These are phyloP conservation scores for Arctium minus DNA, from an alignment of 129 eudicot species.

Conservation along the genomic window DNA sequence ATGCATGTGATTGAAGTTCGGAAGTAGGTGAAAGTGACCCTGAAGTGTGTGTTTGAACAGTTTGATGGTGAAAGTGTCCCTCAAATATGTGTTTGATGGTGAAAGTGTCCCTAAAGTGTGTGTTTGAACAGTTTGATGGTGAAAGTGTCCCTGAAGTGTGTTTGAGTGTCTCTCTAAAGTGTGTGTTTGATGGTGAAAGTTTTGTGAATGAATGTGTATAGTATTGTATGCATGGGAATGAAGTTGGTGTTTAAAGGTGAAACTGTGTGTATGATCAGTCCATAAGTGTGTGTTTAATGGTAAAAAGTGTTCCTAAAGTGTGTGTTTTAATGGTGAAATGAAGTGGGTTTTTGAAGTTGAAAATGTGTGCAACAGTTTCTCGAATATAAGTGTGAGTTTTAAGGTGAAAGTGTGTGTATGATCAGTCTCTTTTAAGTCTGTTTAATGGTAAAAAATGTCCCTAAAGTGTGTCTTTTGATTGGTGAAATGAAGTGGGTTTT, in stretches of 20 bases:
- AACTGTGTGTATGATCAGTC: neutral
- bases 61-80: neutral
- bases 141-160: neutral
- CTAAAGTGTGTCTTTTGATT: neutral
- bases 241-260: neutral
- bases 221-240: neutral
- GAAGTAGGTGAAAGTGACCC: too few relatives aligned
- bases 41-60: neutral
- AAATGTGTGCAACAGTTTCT: neutral
- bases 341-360: neutral
- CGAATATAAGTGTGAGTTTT: neutral
- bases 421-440: neutral
- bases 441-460: too few relatives aligned
- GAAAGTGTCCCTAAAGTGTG: neutral
- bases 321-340: neutral
- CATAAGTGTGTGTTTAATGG: neutral
- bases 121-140: neutral
- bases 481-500: constrained; percentile 12
- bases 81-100: neutral
- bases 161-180: neutral
- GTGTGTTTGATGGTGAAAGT: neutral
- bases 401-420: neutral
- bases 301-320: neutral
- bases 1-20: too few relatives aligned
- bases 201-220: neutral